A percentile compares a stretch with the other conserved stretches of the same genome.
Evolutionary conservation across 345 rosid species (phyloP).

Genomic region (Orychophragmus violaceus): DNA sequence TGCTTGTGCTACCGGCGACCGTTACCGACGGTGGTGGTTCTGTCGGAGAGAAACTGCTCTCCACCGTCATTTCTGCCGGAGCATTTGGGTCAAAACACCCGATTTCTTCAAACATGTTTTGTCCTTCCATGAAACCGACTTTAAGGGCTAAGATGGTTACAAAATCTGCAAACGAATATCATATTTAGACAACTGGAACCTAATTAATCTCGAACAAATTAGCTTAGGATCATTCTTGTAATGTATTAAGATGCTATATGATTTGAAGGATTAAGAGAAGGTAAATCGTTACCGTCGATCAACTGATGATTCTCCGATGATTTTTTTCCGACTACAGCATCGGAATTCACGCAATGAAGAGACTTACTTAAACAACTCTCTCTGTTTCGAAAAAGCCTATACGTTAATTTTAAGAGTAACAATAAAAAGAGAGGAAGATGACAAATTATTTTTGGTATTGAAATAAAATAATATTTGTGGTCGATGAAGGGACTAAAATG

Average conservation of each 20-base stretch:
- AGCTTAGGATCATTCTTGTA: no score
- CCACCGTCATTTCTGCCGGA: constrained; percentile 28
- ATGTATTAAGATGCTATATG: not conserved
- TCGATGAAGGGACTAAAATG: constrained; percentile 15
- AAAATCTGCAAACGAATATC: not conserved
- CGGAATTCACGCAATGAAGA: not conserved
- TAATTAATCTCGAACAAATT: not conserved
- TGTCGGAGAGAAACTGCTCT: constrained; percentile 16
- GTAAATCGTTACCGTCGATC: constrained; percentile 10
- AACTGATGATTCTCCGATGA: not conserved
- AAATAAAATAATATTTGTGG: constrained; percentile 3
- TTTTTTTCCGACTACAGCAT: not conserved
- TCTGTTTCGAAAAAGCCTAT: constrained; percentile 9
- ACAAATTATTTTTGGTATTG: not conserved
- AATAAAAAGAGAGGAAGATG: constrained; percentile 29
- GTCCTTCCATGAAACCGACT: not conserved
- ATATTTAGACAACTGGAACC: no score
- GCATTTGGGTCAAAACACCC: constrained; percentile 49
- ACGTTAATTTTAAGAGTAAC: constrained; percentile 9
- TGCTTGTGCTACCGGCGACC: constrained; percentile 25
- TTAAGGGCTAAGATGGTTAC: not conserved
- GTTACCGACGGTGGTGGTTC: constrained; percentile 13
- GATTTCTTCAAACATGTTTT: constrained; percentile 43
- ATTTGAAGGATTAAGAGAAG: not conserved
- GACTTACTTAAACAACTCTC: constrained; percentile 2